Conservation (phyloP, 257 asterid species). For the Przewalskia tangutica region DNA sequence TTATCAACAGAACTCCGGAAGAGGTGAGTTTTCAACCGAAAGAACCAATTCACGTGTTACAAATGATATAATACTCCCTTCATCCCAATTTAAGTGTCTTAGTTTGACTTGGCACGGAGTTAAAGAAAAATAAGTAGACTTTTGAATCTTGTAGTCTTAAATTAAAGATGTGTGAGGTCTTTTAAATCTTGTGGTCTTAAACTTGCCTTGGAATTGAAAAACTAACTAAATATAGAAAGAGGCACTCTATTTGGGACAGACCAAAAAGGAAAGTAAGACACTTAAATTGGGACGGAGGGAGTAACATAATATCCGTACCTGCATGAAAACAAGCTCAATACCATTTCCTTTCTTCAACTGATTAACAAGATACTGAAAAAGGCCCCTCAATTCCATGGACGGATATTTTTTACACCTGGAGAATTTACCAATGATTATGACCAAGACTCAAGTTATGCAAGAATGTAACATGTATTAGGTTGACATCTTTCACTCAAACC, state of each 20-base stretch:
- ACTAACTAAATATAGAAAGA: too few species aligned
- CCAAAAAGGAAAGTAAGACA: too few species aligned
- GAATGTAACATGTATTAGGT: background rate
- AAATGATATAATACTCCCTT: background rate
- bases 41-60: slow-evolving; percentile 6
- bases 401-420: slow-evolving; percentile 97
- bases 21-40: background rate
- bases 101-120: too few species aligned
- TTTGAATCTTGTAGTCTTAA: too few species aligned
- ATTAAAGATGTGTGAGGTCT: too few species aligned
- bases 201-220: too few species aligned
- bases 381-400: slow-evolving; percentile 98
- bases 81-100: too few species aligned
- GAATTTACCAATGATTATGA: slow-evolving; percentile 9
- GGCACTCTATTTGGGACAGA: too few species aligned
- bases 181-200: too few species aligned
- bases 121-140: too few species aligned
- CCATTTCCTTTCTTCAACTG: slow-evolving; percentile 97
- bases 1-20: slow-evolving; percentile 18
- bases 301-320: slow-evolving; percentile 30
- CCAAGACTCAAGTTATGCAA: background rate
- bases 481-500: background rate
- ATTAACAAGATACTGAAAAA: slow-evolving; percentile 93
- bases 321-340: slow-evolving; percentile 91
- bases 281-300: background rate